phyloP scores from a whole-genome alignment of 768 basidiomycete species.

The Hypsizygus marmoreus region DNA sequence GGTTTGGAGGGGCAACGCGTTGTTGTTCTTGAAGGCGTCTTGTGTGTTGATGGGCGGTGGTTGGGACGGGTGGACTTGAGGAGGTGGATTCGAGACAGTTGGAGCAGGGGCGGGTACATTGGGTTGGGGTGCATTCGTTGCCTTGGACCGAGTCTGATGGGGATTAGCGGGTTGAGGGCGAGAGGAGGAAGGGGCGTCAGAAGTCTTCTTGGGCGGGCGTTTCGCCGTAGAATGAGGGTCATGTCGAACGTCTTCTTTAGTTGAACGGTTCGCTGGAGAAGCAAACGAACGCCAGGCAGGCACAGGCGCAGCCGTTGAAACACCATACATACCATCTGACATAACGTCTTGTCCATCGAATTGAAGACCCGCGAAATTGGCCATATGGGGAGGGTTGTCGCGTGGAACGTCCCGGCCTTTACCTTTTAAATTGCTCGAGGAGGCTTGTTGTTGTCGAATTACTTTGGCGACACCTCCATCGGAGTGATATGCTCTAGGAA shows the following conservation, averaged over 20 bases:
- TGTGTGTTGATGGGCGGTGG: neutral
- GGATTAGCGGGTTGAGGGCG: too few relatives aligned
- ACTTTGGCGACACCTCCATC: neutral
- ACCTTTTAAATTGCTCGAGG: slow-evolving; percentile 1
- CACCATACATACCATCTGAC: neutral
- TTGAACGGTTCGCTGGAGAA: slow-evolving; percentile 1
- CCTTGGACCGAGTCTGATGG: too few relatives aligned
- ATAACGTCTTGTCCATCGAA: slow-evolving; percentile 3
- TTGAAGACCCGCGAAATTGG: slow-evolving; percentile 7
- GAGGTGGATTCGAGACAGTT: neutral
- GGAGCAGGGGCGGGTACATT: neutral
- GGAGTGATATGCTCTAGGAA: slow-evolving; percentile 1
- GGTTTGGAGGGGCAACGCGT: neutral
- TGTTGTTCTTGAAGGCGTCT: slow-evolving; percentile 1
- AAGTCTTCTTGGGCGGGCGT: too few relatives aligned
- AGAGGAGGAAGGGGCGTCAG: too few relatives aligned
- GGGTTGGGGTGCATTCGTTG: too few relatives aligned
- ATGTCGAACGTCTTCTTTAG: neutral
- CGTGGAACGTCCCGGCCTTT: neutral
- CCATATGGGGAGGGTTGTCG: slow-evolving; percentile 11
- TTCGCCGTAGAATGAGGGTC: too few relatives aligned
- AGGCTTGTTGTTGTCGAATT: neutral
- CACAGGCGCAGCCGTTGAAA: neutral
- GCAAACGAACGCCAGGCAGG: neutral
- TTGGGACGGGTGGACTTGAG: neutral